Evolutionary conservation across 2,329 filamentous ascomycete species (phyloP), one percentile per base, ranked within the genome.

Genomic region (Fusarium tjaetaba): DNA sequence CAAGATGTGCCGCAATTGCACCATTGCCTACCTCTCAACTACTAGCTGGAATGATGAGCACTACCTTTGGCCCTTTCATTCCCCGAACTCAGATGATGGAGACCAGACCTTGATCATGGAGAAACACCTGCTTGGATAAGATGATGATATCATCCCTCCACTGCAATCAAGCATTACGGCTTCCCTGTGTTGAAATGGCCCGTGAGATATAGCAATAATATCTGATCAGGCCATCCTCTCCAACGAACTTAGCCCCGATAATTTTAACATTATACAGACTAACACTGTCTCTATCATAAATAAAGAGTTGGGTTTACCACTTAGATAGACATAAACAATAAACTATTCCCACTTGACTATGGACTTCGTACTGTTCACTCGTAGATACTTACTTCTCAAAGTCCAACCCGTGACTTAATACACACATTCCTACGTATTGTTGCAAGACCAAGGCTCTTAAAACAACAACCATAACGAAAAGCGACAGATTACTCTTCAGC

Each of bases 21-120:
- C 6, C 26, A 26, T 26, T 26, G 26, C 26, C 26, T 26, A 26
- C 26, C 26, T 26, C 26, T 26, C 26, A 26, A 26, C 4, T 26
- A 26, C 26, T 26, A 26, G 26, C 26, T 26, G 26, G 26, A 26
- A 26, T 26, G 26, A 26, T 26, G 26, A 26, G 26, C 26, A 26
- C 7, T 26, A 26, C 26, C 4, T 26, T 26, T 26, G 26, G 4
- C 26, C 26, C 26, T 26, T 26, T 26, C 26, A 26, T 26, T 26
- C 26, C 26, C 26, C 26, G 26, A 26, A 26, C 26, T 5, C 26
- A 4, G 34, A 26, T 7, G 2, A 11, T 22, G 10, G n/a, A 0
- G 63, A 72, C 3, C 11, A 55, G 0, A 69, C 69, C 7, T 39
- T 69, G 3, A 4, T 36, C 11, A 39, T 32, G 32, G 13, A 18